A percentile compares a stretch with the other conserved stretches of the same genome.
Evolutionary conservation across 1,139 yeast genomes (phyloP).

Genomic region (Williopsis jadinii): DNA sequence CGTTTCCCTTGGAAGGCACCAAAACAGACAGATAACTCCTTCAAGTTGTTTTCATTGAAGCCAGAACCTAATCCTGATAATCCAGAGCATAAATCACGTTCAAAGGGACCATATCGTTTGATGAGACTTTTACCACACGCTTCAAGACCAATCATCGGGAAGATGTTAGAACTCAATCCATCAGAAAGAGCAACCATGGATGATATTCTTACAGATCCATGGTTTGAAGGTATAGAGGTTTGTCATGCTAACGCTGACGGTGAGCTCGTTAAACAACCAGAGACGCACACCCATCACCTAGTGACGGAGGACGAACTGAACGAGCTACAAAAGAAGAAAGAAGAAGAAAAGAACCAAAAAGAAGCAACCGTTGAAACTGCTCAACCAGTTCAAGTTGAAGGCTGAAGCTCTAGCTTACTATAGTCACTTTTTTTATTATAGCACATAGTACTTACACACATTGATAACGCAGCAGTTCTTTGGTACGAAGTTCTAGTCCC

Average conservation of each 20-base stretch:
- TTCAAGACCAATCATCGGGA: conserved; percentile 62
- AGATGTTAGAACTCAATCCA: conserved; percentile 71
- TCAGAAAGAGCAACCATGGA: conserved; percentile 59
- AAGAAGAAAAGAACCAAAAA: conserved; percentile 15
- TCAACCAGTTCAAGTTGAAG: conserved; percentile 14
- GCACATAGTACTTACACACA: too few species aligned
- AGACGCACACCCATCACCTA: conserved; percentile 47
- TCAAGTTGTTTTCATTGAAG: conserved; percentile 34
- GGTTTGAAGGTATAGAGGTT: conserved; percentile 44
- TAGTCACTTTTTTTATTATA: too few species aligned
- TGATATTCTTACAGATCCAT: conserved; percentile 58
- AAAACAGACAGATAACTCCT: conserved; percentile 47
- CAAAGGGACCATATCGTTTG: conserved; percentile 74
- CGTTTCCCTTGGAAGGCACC: conserved; percentile 82
- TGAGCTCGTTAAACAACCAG: conserved; percentile 16
- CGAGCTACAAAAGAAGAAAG: conserved; percentile 21
- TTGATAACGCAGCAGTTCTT: too few species aligned
- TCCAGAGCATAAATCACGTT: conserved; percentile 27
- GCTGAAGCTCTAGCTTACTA: conserved; percentile 1
- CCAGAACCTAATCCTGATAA: conserved; percentile 30
- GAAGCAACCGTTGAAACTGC: conserved; percentile 3
- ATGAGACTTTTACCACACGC: conserved; percentile 77
- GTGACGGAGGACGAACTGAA: conserved; percentile 45
- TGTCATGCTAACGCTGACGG: conserved; percentile 31
- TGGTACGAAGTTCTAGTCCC: too few species aligned